Conservation (phyloP, 225 moss, liverwort and hornwort species). For the Sphagnum tenellum region DNA sequence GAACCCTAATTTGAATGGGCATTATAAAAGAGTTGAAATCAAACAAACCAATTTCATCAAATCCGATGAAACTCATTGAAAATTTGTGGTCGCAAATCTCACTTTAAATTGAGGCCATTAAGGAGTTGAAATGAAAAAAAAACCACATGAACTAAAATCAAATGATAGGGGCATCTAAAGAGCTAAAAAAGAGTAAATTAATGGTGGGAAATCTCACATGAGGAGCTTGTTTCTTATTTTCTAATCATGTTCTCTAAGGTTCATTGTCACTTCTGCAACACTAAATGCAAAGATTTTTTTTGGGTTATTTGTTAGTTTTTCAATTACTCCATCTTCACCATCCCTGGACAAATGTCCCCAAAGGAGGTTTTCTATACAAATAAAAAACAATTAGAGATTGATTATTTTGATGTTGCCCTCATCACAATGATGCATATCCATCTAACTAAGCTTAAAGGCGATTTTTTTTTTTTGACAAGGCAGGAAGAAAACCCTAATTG, state of each 20-base stretch:
- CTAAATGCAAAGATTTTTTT: slow-evolving; percentile 4
- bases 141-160: no score
- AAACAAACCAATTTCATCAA: no score
- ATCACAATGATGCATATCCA: slow-evolving; percentile 4
- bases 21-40: no score
- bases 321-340: background rate
- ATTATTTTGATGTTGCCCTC: slow-evolving; percentile 7
- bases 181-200: no score
- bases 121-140: no score
- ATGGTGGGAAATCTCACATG: background rate
- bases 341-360: slow-evolving; percentile 3
- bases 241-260: slow-evolving; percentile 4
- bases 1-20: no score
- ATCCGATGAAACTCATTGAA: no score
- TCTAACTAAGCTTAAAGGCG: background rate
- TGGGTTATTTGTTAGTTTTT: background rate
- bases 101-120: no score
- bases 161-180: no score
- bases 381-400: background rate
- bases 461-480: slow-evolving; percentile 2
- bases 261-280: slow-evolving; percentile 8
- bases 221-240: background rate
- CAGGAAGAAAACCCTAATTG: slow-evolving; percentile 8
- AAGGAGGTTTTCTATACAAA: slow-evolving; percentile 9
- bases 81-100: no score